Evolutionary conservation across 768 basidiomycete genomes (phyloP), one percentile per base, ranked within the genome.

Genomic region (Dentipellis fragilis): DNA sequence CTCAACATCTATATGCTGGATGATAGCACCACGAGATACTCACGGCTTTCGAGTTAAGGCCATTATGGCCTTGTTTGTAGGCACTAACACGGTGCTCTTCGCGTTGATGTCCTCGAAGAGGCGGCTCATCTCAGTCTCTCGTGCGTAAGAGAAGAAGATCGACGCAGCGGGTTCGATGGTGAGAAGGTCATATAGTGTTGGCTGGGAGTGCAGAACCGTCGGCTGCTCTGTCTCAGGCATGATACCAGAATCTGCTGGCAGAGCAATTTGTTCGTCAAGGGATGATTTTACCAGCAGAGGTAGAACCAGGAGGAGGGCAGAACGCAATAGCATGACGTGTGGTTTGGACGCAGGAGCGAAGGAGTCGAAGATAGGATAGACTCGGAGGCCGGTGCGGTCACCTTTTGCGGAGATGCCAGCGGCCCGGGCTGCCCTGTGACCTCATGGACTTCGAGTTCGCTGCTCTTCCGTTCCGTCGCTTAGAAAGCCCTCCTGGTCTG

Each of bases 1-100:
- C 29, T 29, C 29, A 29, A 29, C 29, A 29, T 11, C 12, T 6
- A 29, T 29, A 29, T 3, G 3, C 29, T 29, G 6, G 29, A 29
- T 29, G 29, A 29, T 29, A 29, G n/a, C 35, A 10, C 12, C 17
- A 23, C 34, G 49, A 22, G 14, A 34, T 34, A 74, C 87, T 71
- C 69, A 93, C 89, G 92, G 92, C 69, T 93, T 93, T 63, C 82
- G 72, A 2, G 82, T 67, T 53, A 93, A 71, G 4, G 84, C 83
- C 80, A 92, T 89, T 14, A 93, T 81, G 9, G 90, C 92, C 67
- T 85, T 88, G 69, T 95, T 93, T 22, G 87, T 89, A 0, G 92
- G 92, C 4, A 85, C 90, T 45, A 95, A 75, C 10, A 94, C 52
- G 0, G 90, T 90, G 54, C 72, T 68, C 7, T 68, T 72, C 1